Conservation (phyloP, 352 stramenopile genomes). For the Pythium insidiosum region DNA sequence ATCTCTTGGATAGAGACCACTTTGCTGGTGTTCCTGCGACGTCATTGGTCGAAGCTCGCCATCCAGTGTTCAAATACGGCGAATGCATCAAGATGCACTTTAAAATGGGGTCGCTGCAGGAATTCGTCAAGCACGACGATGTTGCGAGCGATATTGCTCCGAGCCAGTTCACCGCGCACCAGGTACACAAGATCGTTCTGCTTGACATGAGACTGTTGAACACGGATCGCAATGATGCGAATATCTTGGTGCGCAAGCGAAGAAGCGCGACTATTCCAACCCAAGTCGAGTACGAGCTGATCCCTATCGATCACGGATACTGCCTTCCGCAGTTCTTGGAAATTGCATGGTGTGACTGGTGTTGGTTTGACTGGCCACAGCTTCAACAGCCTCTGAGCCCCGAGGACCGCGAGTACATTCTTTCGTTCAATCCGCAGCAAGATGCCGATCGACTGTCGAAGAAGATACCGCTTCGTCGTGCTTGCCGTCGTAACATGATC, state of each 20-base stretch:
- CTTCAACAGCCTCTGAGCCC: conserved; percentile 57
- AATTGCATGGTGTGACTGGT: conserved; percentile 98
- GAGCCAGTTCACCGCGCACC: conserved; percentile 78
- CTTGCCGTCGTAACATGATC: conserved; percentile 74
- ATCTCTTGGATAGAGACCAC: conserved; percentile 89
- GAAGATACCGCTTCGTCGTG: conserved; percentile 65
- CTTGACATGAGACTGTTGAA: conserved; percentile 98
- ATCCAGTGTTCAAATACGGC: conserved; percentile 75
- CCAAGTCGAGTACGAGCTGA: conserved; percentile 85
- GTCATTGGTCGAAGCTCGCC: conserved; percentile 61
- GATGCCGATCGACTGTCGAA: conserved; percentile 48
- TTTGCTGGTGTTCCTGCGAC: conserved; percentile 82
- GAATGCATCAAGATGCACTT: conserved; percentile 50
- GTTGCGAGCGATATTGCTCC: conserved; percentile 92
- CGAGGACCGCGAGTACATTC: conserved; percentile 52
- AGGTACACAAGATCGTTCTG: conserved; percentile 98
- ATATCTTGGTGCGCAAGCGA: conserved; percentile 92
- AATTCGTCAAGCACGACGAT: conserved; percentile 94
- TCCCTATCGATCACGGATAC: conserved; percentile 99
- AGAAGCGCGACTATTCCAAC: conserved; percentile 23
- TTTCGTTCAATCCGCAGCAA: conserved; percentile 43
- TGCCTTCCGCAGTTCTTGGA: conserved; percentile 93
- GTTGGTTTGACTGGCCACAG: conserved; percentile 97
- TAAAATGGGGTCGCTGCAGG: conserved; percentile 96
- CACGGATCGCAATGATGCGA: conserved; percentile 96